Evolutionary conservation across 345 rosid species (phyloP), one percentile per base, ranked within the genome.

Genomic region (Iberis pinnata): DNA sequence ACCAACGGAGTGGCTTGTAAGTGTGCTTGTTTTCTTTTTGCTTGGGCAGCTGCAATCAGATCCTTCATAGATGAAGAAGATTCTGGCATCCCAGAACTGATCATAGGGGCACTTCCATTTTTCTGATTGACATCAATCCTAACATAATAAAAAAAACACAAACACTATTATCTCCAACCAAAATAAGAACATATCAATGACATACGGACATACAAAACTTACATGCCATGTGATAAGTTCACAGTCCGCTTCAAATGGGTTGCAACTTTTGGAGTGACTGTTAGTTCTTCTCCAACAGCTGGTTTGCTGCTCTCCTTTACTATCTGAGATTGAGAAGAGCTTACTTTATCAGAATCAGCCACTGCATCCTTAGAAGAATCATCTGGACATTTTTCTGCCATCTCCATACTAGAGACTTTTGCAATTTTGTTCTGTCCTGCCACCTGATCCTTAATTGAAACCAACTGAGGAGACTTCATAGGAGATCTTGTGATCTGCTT

Each of bases 11-110:
- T 69, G 24, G 68, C 67, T 29, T 80, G 94, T 26, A 69, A 71
- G 49, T 81, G 95, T 61, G 86, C 95, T 69, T 74, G 76, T 70
- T 63, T 81, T 70, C 95, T 80, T 70, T 88, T 92, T 40, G 84
- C 97, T 67, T 81, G 97, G 62, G 97, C 97, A 50, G 85, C 93
- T 50, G 98, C 94, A 73, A 88, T 88, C 44, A 92, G 90, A 77
- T 76, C 65, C 74, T 83, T 85, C 89, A 92, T 75, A 38, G 95
- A 80, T 63, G 56, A 58, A 46, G 59, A 59, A 56, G 95, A 75
- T 68, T 84, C 92, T 31, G 77, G 68, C 53, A 79, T 73, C 66
- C 70, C 76, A 56, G 80, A 69, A 56, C 76, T 76, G 11, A 52
- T 43, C 70, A 73, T 59, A 12, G 64, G 68, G 41, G 59, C 49